Base-by-base conservation (phyloP, 208 protist species). In the Wallacemonas sp. region DNA sequence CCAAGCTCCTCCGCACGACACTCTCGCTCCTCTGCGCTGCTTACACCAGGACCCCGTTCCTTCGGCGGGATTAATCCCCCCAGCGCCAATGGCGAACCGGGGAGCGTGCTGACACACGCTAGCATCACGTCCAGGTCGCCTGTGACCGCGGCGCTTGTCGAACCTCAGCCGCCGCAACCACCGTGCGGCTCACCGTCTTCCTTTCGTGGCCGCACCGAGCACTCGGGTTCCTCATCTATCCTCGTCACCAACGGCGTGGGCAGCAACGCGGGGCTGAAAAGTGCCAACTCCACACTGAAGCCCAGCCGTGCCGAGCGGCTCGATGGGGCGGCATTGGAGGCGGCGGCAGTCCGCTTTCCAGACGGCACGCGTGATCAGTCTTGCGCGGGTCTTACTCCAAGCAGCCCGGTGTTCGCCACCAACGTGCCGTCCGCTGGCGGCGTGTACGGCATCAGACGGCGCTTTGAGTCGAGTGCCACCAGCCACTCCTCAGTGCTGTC, bases 401-500 rank as follows among this genome's bases (percentile, higher is more conserved):
- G 37, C 37, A 42, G 17, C 13, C 12, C 37, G 17, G 13, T 12
- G 13, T 12, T 12, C 37, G 17, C 17, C 37, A 42, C 37, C 37
- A 42, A 17, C 37, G 37, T 12, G 37, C 37, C 37, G 13, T 12
- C 37, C 37, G 17, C 37, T 42, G 37, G 17, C 37, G 17, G 13
- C 37, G 12, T 12, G 13, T 42, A 12, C 17, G 17, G 37, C 17
- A 42, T 42, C 37, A n/a, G 34, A 5, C 34, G 38, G 8, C 55
- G 39, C 24, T 45, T 30, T 8, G 50, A 57, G 12, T 41, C 50
- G 6, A 57, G 29, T 32, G 0, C 38, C 17, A 57, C 50, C 30
- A 57, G 29, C 50, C 50, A 57, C 30, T 57, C 50, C n/a, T 57
- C 57, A 2, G 36, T 2, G 15, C 37, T 36, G 19, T 45, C 57